Conservation (phyloP, 805 yeast genomes). For the Candida orba region DNA sequence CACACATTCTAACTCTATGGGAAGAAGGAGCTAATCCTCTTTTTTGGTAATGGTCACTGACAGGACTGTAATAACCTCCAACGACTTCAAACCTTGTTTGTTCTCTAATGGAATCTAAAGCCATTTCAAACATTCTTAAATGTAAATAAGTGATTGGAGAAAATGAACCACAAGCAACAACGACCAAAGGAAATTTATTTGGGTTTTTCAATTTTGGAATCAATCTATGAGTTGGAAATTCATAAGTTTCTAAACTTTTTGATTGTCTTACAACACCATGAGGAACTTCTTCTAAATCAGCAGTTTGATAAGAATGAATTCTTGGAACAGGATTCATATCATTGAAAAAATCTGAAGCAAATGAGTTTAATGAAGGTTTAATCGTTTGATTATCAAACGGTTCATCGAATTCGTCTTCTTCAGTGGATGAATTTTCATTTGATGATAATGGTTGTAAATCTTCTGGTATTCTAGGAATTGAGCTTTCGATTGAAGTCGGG, state of each 20-base stretch:
- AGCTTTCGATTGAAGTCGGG: conserved; percentile 14
- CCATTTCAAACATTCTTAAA: conserved; percentile 98
- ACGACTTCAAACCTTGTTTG: conserved; percentile 90
- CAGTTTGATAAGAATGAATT: conserved; percentile 54
- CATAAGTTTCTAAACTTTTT: conserved; percentile 54
- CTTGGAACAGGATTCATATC: conserved; percentile 22
- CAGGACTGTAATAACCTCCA: conserved; percentile 96
- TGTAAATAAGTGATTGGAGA: conserved; percentile 94
- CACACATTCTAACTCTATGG: conserved; percentile 97
- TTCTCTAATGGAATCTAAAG: conserved; percentile 85
- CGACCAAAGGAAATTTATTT: conserved; percentile 79
- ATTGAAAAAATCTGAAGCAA: conserved; percentile 3
- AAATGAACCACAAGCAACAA: conserved; percentile 96
- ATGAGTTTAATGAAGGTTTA: no score
- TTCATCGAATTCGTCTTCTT: conserved; percentile 17
- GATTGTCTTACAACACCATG: conserved; percentile 91
- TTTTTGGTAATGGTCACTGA: conserved; percentile 84
- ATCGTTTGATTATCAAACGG: neutral
- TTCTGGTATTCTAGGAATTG: conserved; percentile 49
- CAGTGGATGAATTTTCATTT: conserved; percentile 32
- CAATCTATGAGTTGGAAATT: conserved; percentile 83
- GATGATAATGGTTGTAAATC: conserved; percentile 50
- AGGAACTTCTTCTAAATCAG: conserved; percentile 95
- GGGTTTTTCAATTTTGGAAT: conserved; percentile 63
- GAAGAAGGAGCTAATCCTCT: conserved; percentile 84